Conservation (phyloP, 805 yeast species). For the Diddensiella caesifluorescens region DNA sequence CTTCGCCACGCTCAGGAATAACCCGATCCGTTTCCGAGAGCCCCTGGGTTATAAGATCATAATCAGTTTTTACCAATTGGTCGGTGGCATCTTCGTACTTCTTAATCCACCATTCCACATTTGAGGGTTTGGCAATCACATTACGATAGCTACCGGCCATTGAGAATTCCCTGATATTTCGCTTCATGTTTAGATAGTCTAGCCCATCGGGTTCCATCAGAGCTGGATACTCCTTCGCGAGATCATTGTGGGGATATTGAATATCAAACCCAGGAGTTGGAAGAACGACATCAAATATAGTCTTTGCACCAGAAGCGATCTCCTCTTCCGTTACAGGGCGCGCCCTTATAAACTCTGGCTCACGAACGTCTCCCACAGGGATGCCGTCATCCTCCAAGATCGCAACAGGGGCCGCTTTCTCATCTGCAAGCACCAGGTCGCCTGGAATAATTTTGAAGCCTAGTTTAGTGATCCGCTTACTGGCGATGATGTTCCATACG, state of each 20-base stretch:
- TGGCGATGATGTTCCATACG: constrained; percentile 86
- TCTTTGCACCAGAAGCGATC: constrained; percentile 47
- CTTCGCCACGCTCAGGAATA: constrained; percentile 33
- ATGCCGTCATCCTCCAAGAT: constrained; percentile 39
- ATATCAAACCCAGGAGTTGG: constrained; percentile 98
- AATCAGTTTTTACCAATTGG: constrained; percentile 74
- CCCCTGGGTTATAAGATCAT: constrained; percentile 44
- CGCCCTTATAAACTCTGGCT: constrained; percentile 56
- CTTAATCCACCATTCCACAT: constrained; percentile 56
- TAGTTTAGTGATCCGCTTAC: constrained; percentile 63
- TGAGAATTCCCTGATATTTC: constrained; percentile 84
- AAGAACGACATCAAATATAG: constrained; percentile 78
- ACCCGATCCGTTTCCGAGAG: constrained; percentile 14
- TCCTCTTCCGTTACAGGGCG: constrained; percentile 73
- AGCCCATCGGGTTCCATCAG: constrained; percentile 73
- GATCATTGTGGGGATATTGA: constrained; percentile 68
- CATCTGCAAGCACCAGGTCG: constrained; percentile 55
- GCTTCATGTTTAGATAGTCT: constrained; percentile 78
- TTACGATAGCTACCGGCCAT: constrained; percentile 85
- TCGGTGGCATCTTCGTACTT: constrained; percentile 60
- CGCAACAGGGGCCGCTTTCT: constrained; percentile 23
- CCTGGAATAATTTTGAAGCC: constrained; percentile 73
- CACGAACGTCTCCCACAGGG: constrained; percentile 67
- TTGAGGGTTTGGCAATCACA: constrained; percentile 59
- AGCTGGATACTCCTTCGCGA: constrained; percentile 57